These are phyloP conservation scores for Bipolaris gigantea DNA, from an alignment of 2,329 filamentous ascomycete genomes.

Conservation along the genomic window DNA sequence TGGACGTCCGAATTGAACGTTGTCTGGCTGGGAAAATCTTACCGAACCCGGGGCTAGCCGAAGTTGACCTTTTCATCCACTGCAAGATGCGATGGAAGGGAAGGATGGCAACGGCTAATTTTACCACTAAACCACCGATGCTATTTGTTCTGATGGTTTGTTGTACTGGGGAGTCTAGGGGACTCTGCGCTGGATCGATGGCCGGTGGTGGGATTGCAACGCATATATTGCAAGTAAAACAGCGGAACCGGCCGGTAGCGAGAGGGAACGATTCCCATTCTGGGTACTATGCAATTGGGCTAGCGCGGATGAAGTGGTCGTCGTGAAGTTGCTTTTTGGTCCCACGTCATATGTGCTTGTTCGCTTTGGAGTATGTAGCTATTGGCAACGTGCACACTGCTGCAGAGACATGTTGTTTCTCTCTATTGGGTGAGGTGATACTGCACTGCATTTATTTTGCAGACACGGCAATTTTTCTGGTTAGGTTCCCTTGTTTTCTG, in stretches of 20 bases:
- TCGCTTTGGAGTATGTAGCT: background rate
- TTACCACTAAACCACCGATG: conserved; percentile 28
- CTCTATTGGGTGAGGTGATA: too few species aligned
- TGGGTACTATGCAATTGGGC: background rate
- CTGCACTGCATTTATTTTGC: too few species aligned
- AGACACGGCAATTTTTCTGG: too few species aligned
- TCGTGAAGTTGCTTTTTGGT: background rate
- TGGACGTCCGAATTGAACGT: background rate
- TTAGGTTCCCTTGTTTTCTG: too few species aligned
- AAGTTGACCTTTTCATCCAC: conserved; percentile 1
- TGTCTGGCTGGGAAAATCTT: conserved; percentile 2
- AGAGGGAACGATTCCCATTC: background rate
- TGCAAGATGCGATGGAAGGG: too few species aligned
- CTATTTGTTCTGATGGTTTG: background rate
- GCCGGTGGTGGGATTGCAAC: background rate
- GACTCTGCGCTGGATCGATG: background rate
- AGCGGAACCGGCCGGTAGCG: background rate
- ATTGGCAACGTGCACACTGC: background rate
- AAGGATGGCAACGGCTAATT: conserved; percentile 23
- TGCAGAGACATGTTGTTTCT: background rate
- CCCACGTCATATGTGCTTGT: background rate
- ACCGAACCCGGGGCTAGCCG: conserved; percentile 26
- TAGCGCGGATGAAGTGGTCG: background rate
- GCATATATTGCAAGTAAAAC: background rate
- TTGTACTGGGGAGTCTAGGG: background rate